Percentiles rank a stretch among this genome's conserved stretches.
phyloP scores from a whole-genome alignment of 495 filamentous ascomycete genomes.

The Haplographium delicatum region DNA sequence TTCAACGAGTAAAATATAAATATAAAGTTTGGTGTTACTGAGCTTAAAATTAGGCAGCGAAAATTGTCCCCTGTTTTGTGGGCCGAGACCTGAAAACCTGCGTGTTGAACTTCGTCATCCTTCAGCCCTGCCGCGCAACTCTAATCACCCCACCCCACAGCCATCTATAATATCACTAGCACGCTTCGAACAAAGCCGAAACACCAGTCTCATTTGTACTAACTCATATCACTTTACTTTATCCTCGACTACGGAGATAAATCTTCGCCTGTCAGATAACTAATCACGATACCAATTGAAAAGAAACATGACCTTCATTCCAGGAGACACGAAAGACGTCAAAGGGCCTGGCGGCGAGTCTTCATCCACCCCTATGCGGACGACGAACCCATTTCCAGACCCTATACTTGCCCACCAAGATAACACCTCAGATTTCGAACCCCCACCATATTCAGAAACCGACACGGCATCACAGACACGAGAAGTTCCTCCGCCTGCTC shows the following conservation, averaged over 20 bases:
- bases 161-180: neutral
- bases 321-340: conserved; percentile 5
- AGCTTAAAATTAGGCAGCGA: neutral
- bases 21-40: too few relatives aligned
- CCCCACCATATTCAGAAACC: neutral
- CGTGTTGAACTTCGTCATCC: neutral
- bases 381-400: neutral
- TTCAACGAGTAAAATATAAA: too few relatives aligned
- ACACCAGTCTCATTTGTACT: too few relatives aligned
- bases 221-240: too few relatives aligned
- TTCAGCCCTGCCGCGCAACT: neutral
- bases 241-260: too few relatives aligned
- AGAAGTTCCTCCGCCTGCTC: neutral
- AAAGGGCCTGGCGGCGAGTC: neutral
- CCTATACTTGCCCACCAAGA: neutral
- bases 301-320: conserved; percentile 5
- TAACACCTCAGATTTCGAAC: neutral
- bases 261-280: too few relatives aligned
- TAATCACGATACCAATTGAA: neutral
- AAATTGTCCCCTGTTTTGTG: neutral
- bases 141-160: neutral
- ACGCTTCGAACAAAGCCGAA: too few relatives aligned
- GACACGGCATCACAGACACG: neutral
- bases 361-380: neutral
- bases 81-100: neutral